A percentile compares a stretch with the other conserved stretches of the same genome.
Evolutionary conservation across 202 grass and related monocot genomes (phyloP).

Genomic region (Bolboschoenoplectus hybrid): DNA sequence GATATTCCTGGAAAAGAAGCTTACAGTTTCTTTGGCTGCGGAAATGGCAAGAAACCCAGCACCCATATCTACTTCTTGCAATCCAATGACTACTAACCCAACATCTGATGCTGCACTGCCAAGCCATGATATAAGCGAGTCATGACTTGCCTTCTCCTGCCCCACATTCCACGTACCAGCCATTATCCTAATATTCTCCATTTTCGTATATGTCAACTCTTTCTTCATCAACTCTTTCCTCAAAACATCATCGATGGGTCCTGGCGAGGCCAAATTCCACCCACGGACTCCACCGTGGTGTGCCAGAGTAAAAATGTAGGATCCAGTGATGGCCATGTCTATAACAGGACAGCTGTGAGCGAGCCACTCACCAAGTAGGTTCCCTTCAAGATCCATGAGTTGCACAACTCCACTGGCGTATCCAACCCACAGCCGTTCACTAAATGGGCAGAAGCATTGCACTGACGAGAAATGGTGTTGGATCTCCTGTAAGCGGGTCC

Average conservation of each 20-base stretch:
- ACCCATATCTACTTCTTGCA: slow-evolving; percentile 99
- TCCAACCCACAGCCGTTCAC: slow-evolving; percentile 72
- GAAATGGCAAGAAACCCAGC: slow-evolving; percentile 96
- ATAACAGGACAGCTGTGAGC: slow-evolving; percentile 87
- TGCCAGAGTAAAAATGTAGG: slow-evolving; percentile 73
- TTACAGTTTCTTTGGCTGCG: slow-evolving; percentile 99
- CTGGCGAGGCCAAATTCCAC: slow-evolving; percentile 76
- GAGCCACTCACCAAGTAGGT: slow-evolving; percentile 70
- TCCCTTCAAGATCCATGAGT: slow-evolving; percentile 82
- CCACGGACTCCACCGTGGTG: slow-evolving; percentile 94
- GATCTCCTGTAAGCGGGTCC: slow-evolving; percentile 68
- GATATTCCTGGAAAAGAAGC: slow-evolving; percentile 42
- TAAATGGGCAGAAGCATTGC: slow-evolving; percentile 74
- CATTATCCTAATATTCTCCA: slow-evolving; percentile 85
- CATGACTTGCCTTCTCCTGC: slow-evolving; percentile 79
- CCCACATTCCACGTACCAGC: slow-evolving; percentile 95
- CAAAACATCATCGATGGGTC: slow-evolving; percentile 73
- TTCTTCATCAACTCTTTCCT: slow-evolving; percentile 64
- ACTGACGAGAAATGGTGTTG: slow-evolving; percentile 78
- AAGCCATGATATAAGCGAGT: slow-evolving; percentile 84
- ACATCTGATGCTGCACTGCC: slow-evolving; percentile 66
- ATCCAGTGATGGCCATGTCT: slow-evolving; percentile 59
- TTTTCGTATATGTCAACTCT: slow-evolving; percentile 59
- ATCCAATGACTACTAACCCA: slow-evolving; percentile 81
- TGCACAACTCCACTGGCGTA: slow-evolving; percentile 88